A percentile compares a stretch with the other conserved stretches of the same genome.
phyloP scores from a whole-genome alignment of 306 rosid genomes.

The Bauhinia variegata region DNA sequence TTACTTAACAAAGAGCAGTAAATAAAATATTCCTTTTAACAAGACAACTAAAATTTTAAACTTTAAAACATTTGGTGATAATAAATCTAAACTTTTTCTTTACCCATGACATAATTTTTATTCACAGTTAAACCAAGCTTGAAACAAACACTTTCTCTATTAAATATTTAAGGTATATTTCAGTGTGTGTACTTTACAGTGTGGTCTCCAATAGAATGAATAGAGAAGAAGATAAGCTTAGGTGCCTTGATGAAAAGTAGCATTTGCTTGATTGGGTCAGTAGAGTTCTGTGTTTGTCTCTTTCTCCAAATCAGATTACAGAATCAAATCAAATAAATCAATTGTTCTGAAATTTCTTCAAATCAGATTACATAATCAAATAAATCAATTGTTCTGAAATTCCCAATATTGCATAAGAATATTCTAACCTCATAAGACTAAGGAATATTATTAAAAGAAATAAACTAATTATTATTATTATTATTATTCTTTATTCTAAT shows the following conservation, averaged over 20 bases:
- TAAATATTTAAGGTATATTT: neutral
- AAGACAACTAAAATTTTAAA: too few relatives aligned
- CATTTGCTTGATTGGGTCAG: conserved; percentile 22
- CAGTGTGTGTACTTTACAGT: neutral
- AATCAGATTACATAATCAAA: neutral
- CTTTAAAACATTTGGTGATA: too few relatives aligned
- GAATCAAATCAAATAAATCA: conserved; percentile 22
- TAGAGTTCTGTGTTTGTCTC: conserved; percentile 4
- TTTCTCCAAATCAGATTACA: neutral
- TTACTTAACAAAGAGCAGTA: too few relatives aligned
- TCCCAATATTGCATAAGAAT: conserved; percentile 24
- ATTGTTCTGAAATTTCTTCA: conserved; percentile 27
- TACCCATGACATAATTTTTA: too few relatives aligned
- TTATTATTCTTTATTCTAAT: conserved; percentile 23
- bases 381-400: conserved; percentile 28
- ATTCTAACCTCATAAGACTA: conserved; percentile 12
- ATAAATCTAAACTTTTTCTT: too few relatives aligned
- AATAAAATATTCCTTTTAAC: too few relatives aligned
- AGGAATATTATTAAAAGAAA: conserved; percentile 3
- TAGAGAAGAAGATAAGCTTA: conserved; percentile 18
- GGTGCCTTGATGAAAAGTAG: conserved; percentile 20
- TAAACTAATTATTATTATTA: neutral
- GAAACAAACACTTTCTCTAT: too few relatives aligned
- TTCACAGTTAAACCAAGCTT: too few relatives aligned
- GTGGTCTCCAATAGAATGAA: neutral